A percentile compares a stretch with the other conserved stretches of the same genome.
phyloP scores from a whole-genome alignment of 352 stramenopile species.

The Pythium graminicola region DNA sequence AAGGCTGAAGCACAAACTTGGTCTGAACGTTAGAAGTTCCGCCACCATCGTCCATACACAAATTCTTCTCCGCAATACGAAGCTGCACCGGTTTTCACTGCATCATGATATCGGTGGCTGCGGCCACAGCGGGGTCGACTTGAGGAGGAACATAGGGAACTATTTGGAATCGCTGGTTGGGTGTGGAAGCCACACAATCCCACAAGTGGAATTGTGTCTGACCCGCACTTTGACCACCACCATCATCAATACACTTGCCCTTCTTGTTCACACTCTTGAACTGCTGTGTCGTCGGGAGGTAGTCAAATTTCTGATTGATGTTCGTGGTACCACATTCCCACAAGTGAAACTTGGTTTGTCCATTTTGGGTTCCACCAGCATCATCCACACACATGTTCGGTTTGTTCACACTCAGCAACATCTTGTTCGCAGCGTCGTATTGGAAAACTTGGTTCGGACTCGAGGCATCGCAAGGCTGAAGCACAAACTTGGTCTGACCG shows the following conservation, averaged over 20 bases:
- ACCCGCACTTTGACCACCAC: slow-evolving; percentile 5
- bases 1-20: neutral
- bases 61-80: neutral
- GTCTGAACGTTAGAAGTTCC: neutral
- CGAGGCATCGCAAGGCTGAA: neutral
- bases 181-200: slow-evolving; percentile 22
- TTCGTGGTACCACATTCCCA: slow-evolving; percentile 19
- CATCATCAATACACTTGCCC: slow-evolving; percentile 22
- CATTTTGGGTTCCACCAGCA: neutral
- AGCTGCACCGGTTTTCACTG: neutral
- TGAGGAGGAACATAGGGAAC: slow-evolving; percentile 1
- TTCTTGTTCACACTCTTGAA: slow-evolving; percentile 3
- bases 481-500: slow-evolving; percentile 3
- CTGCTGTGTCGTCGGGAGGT: neutral
- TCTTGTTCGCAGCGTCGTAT: neutral
- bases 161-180: slow-evolving; percentile 28
- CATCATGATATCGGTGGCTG: neutral
- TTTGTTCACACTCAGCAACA: slow-evolving; percentile 6
- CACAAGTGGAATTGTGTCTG: slow-evolving; percentile 6
- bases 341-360: slow-evolving; percentile 18
- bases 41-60: neutral
- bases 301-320: slow-evolving; percentile 33
- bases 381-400: slow-evolving; percentile 12
- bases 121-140: neutral
- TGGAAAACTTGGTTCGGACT: slow-evolving; percentile 4